Conservation (phyloP, 331 rosid species). For the Pyracantha coccinea region DNA sequence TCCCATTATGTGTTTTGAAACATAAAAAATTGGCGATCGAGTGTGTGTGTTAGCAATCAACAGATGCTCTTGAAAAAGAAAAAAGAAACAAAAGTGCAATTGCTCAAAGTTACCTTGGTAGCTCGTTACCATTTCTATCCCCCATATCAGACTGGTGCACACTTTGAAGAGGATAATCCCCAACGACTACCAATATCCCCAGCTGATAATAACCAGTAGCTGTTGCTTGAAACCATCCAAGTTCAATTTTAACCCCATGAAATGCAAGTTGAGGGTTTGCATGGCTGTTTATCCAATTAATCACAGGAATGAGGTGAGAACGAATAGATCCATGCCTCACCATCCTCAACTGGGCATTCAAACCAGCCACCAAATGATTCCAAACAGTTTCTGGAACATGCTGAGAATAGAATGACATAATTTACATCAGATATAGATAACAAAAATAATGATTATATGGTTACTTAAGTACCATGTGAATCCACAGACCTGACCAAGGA, state of each 20-base stretch:
- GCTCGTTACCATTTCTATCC: conserved; percentile 41
- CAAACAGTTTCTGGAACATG: conserved; percentile 98
- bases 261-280: conserved; percentile 96
- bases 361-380: conserved; percentile 89
- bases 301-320: conserved; percentile 63
- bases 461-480: conserved; percentile 6
- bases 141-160: conserved; percentile 43
- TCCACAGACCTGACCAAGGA: conserved; percentile 81
- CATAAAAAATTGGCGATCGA: conserved; percentile 2
- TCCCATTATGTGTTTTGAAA: conserved; percentile 2
- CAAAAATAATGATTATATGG: neutral
- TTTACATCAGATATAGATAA: conserved; percentile 8
- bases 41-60: neutral
- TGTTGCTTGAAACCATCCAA: conserved; percentile 99
- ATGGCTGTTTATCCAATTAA: conserved; percentile 83
- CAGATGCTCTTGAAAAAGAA: neutral
- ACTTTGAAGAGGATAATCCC: conserved; percentile 62
- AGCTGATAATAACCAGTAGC: conserved; percentile 99
- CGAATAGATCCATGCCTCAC: conserved; percentile 86
- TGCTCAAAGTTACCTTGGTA: conserved; percentile 40
- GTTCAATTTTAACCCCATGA: conserved; percentile 86
- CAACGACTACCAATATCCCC: conserved; percentile 77
- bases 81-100: neutral
- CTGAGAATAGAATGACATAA: conserved; percentile 32
- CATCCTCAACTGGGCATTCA: conserved; percentile 92